These are phyloP conservation scores for Botryotinia globosa DNA, from an alignment of 2,329 filamentous ascomycete genomes.

Conservation along the genomic window DNA sequence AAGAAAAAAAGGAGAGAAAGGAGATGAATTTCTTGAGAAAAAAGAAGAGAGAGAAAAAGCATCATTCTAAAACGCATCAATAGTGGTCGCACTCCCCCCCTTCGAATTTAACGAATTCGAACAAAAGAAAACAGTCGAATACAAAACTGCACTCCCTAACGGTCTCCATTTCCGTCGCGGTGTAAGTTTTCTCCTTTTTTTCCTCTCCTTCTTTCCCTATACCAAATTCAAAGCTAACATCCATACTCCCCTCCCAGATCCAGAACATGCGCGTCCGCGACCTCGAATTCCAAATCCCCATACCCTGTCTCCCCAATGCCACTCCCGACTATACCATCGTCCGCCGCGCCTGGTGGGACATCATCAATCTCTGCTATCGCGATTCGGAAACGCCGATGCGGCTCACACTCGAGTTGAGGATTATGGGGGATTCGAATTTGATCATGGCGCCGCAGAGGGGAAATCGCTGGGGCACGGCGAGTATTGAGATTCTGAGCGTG, in stretches of 20 bases:
- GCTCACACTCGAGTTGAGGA: conserved; percentile 46
- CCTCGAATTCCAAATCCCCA: conserved; percentile 46
- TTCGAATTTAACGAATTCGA: conserved; percentile 26
- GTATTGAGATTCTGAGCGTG: conserved; percentile 45
- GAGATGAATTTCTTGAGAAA: background rate
- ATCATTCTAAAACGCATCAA: background rate
- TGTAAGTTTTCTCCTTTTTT: conserved; percentile 22
- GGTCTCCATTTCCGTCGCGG: conserved; percentile 49
- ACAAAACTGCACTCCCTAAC: conserved; percentile 46
- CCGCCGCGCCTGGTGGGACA: conserved; percentile 50
- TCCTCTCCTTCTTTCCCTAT: background rate
- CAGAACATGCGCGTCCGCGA: conserved; percentile 49
- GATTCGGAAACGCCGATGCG: conserved; percentile 42
- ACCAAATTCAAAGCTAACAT: background rate
- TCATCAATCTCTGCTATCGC: conserved; percentile 46
- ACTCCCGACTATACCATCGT: conserved; percentile 44
- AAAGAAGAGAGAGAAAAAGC: background rate
- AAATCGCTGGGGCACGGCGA: conserved; percentile 43
- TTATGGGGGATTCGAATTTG: conserved; percentile 44
- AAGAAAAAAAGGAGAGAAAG: no score
- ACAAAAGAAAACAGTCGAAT: conserved; percentile 31
- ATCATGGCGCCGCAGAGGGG: conserved; percentile 46
- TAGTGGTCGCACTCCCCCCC: conserved; percentile 18
- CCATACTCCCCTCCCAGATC: conserved; percentile 27
- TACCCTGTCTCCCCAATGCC: conserved; percentile 37